Evolutionary conservation across 345 rosid genomes (phyloP).

Genomic region (Hypericum androsaemum): DNA sequence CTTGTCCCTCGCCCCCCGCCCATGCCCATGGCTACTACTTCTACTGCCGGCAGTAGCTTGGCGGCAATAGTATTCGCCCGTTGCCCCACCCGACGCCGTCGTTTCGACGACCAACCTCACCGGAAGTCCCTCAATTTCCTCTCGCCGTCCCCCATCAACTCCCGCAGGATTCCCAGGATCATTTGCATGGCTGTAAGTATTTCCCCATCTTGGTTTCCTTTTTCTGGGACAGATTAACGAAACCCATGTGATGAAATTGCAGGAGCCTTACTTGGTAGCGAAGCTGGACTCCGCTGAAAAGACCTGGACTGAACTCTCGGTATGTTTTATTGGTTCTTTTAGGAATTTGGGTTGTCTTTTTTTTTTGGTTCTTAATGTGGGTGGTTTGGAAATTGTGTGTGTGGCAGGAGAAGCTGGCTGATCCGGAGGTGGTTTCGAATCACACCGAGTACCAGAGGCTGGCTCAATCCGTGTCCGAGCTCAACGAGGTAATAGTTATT

Average conservation of each 20-base stretch:
- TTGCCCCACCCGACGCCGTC: too few species aligned
- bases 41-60: too few species aligned
- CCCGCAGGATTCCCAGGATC: slow-evolving; percentile 34
- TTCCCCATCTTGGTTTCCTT: not conserved
- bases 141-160: slow-evolving; percentile 14
- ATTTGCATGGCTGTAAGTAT: slow-evolving; percentile 81
- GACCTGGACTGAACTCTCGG: slow-evolving; percentile 93
- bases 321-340: slow-evolving; percentile 16
- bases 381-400: not conserved
- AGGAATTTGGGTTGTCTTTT: not conserved
- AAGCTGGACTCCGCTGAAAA: slow-evolving; percentile 93
- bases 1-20: too few species aligned
- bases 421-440: slow-evolving; percentile 79
- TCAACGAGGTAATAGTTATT: slow-evolving; percentile 54
- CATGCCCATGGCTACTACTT: too few species aligned
- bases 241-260: slow-evolving; percentile 4
- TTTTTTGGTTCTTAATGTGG: slow-evolving; percentile 6
- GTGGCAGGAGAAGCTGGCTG: slow-evolving; percentile 73
- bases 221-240: not conserved
- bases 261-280: slow-evolving; percentile 71
- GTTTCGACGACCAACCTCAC: too few species aligned
- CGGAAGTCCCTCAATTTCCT: too few species aligned
- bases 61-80: too few species aligned
- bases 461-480: slow-evolving; percentile 81
- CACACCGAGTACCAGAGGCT: slow-evolving; percentile 73